A percentile compares a stretch with the other conserved stretches of the same genome.
phyloP scores from a whole-genome alignment of 805 yeast species.

The Metschnikowia hibisci region DNA sequence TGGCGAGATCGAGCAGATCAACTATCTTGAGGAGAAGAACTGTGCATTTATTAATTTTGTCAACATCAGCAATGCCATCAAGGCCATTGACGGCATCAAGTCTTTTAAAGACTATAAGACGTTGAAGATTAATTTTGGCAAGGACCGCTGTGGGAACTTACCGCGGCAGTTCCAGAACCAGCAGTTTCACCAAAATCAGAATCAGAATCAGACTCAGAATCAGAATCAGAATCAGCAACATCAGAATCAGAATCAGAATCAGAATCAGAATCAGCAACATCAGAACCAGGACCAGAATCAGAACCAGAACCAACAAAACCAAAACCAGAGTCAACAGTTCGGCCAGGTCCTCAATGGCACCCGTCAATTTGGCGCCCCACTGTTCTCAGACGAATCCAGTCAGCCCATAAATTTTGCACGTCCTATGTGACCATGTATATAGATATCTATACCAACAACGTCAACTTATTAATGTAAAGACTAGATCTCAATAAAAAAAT shows the following conservation, averaged over 20 bases:
- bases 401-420: not conserved
- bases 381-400: not conserved
- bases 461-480: not conserved
- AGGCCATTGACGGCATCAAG: slow-evolving; percentile 88
- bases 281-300: too few species aligned
- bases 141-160: slow-evolving; percentile 80
- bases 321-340: too few species aligned
- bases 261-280: too few species aligned
- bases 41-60: slow-evolving; percentile 93
- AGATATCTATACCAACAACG: not conserved
- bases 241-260: too few species aligned
- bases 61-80: slow-evolving; percentile 81
- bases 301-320: too few species aligned
- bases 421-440: slow-evolving; percentile 2
- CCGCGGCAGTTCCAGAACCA: slow-evolving; percentile 67
- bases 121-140: slow-evolving; percentile 57
- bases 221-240: too few species aligned
- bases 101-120: slow-evolving; percentile 59
- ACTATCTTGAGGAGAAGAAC: slow-evolving; percentile 74
- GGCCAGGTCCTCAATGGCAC: not conserved
- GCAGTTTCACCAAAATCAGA: not conserved
- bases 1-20: slow-evolving; percentile 95
- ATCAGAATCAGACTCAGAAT: too few species aligned
- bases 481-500: not conserved
- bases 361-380: slow-evolving; percentile 2